These are phyloP conservation scores for Coemansia erecta DNA, from an alignment of 192 early-diverging fungal genomes.

Conservation along the genomic window DNA sequence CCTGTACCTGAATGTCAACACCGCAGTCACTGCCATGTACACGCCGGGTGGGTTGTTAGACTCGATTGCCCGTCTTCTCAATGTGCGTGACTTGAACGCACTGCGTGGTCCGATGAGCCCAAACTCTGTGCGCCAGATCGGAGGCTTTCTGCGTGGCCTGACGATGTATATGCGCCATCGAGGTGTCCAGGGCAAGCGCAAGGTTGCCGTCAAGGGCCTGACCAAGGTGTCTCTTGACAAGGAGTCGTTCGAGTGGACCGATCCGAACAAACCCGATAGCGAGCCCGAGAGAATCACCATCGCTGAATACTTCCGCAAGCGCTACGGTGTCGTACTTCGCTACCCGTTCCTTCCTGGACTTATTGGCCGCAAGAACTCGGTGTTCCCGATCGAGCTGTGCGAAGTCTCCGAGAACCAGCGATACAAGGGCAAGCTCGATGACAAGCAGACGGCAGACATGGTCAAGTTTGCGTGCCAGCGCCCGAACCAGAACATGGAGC, in stretches of 20 bases:
- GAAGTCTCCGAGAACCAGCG: slow-evolving; percentile 80
- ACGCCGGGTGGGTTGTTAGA: slow-evolving; percentile 67
- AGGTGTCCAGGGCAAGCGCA: slow-evolving; percentile 60
- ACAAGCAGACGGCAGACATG: slow-evolving; percentile 90
- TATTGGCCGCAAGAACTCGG: slow-evolving; percentile 66
- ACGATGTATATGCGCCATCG: slow-evolving; percentile 59
- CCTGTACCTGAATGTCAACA: slow-evolving; percentile 74
- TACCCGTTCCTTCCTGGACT: slow-evolving; percentile 84
- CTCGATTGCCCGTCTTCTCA: slow-evolving; percentile 66
- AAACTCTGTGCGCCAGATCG: slow-evolving; percentile 15
- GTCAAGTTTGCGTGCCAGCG: slow-evolving; percentile 87
- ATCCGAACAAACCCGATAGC: slow-evolving; percentile 35
- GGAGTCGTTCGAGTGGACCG: slow-evolving; percentile 70
- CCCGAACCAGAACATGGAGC: slow-evolving; percentile 79
- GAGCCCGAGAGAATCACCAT: slow-evolving; percentile 62
- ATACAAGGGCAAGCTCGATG: slow-evolving; percentile 77
- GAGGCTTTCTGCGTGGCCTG: slow-evolving; percentile 52
- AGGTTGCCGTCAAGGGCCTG: slow-evolving; percentile 69
- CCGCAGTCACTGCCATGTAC: slow-evolving; percentile 68
- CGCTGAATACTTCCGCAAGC: slow-evolving; percentile 71
- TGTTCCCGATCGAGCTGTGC: slow-evolving; percentile 91
- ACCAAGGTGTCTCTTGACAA: slow-evolving; percentile 62
- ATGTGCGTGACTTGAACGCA: slow-evolving; percentile 49
- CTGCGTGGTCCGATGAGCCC: slow-evolving; percentile 22
- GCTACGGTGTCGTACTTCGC: slow-evolving; percentile 67